A percentile compares a stretch with the other conserved stretches of the same genome.
Evolutionary conservation across 176 grass and related monocot genomes (phyloP).

Genomic region (Alloteropsis semialata): DNA sequence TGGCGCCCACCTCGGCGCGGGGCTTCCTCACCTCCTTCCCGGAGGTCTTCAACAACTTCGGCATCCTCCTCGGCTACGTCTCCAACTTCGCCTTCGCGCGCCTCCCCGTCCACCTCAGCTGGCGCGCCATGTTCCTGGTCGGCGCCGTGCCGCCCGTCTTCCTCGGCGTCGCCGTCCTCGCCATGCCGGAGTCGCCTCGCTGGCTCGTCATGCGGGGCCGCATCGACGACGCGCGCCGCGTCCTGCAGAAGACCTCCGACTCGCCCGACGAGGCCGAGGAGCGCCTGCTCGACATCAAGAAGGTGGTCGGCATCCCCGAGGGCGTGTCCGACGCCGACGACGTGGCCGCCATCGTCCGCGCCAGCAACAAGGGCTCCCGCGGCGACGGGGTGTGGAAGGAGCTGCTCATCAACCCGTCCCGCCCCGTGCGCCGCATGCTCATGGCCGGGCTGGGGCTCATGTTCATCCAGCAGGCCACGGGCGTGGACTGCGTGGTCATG

Average conservation of each 20-base stretch:
- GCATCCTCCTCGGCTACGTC: constrained; percentile 84
- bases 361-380: neutral
- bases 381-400: constrained; percentile 64
- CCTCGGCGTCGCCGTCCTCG: constrained; percentile 65
- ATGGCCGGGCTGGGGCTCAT: constrained; percentile 63
- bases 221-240: constrained; percentile 56
- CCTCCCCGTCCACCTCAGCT: constrained; percentile 63
- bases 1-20: constrained; percentile 66
- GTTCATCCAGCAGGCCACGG: constrained; percentile 93
- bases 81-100: constrained; percentile 91
- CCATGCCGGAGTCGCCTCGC: constrained; percentile 91
- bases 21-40: constrained; percentile 84
- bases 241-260: constrained; percentile 66
- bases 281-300: constrained; percentile 67
- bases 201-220: constrained; percentile 97
- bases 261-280: constrained; percentile 56
- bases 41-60: constrained; percentile 87
- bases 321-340: constrained; percentile 18
- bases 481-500: constrained; percentile 85
- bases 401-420: constrained; percentile 57
- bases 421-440: constrained; percentile 67
- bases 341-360: constrained; percentile 27
- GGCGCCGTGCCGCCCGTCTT: constrained; percentile 82
- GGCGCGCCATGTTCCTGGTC: constrained; percentile 85
- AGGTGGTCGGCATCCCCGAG: constrained; percentile 55